phyloP scores from a whole-genome alignment of 306 rosid species.

The Cucurbita pepo region DNA sequence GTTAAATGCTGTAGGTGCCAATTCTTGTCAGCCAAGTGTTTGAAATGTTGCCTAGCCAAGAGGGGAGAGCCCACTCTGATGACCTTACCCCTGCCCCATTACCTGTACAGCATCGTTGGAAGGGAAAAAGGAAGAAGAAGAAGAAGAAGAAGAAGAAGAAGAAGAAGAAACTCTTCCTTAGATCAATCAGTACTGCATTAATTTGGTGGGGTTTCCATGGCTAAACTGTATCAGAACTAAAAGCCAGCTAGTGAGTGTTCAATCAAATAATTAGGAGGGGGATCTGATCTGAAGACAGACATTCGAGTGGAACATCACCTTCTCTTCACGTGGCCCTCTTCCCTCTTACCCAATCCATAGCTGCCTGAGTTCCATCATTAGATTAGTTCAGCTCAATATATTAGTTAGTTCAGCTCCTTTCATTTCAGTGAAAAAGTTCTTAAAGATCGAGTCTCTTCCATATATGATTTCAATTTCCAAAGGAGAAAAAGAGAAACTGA shows the following conservation, averaged over 20 bases:
- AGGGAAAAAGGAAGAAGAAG: neutral
- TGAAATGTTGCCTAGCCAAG: constrained; percentile 31
- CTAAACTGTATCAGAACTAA: neutral
- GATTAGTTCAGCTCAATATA: neutral
- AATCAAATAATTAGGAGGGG: constrained; percentile 1
- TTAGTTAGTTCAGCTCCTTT: neutral
- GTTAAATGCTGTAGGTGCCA: constrained; percentile 5
- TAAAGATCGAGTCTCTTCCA: neutral
- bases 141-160: neutral
- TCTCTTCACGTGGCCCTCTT: constrained; percentile 1
- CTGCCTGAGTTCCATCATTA: neutral
- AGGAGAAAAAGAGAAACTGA: neutral
- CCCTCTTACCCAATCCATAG: neutral
- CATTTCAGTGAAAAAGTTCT: neutral
- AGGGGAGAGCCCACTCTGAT: constrained; percentile 16
- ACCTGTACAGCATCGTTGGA: neutral
- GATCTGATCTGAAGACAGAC: neutral
- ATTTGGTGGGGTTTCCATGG: neutral
- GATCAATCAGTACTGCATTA: constrained; percentile 13
- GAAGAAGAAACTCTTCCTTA: neutral
- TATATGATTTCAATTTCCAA: no score
- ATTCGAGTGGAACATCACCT: constrained; percentile 1
- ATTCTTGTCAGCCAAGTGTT: constrained; percentile 10
- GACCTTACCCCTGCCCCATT: constrained; percentile 3
- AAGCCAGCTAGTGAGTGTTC: neutral